A percentile compares a stretch with the other conserved stretches of the same genome.
These are phyloP conservation scores for Eucalyptus marginata DNA, from an alignment of 345 rosid species.

Conservation along the genomic window DNA sequence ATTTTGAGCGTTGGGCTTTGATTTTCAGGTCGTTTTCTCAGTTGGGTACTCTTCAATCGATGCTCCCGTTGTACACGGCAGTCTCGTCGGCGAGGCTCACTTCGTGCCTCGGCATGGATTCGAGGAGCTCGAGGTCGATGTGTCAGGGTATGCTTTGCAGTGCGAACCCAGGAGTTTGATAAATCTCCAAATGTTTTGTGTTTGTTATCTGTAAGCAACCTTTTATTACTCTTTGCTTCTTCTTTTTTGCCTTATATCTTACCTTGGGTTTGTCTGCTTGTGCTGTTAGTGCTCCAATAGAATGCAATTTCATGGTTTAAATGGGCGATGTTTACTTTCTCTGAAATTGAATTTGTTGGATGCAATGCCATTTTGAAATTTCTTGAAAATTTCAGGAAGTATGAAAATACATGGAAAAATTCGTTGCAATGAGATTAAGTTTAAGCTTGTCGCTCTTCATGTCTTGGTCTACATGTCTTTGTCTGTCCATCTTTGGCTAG, in stretches of 20 bases:
- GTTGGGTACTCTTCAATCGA: constrained; percentile 66
- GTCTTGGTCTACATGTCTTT: background rate
- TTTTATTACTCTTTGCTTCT: constrained; percentile 3
- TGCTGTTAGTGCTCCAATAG: background rate
- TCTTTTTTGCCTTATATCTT: background rate
- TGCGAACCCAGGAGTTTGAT: constrained; percentile 97
- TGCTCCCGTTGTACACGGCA: constrained; percentile 73
- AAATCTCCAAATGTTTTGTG: constrained; percentile 32
- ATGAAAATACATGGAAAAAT: background rate
- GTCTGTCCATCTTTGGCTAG: background rate
- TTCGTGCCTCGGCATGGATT: constrained; percentile 78
- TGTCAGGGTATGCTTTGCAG: constrained; percentile 99
- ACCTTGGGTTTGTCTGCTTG: background rate
- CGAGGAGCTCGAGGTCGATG: constrained; percentile 67
- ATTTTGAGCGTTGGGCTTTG: background rate
- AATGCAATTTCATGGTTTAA: background rate
- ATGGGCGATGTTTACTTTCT: background rate
- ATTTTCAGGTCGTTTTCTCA: constrained; percentile 49
- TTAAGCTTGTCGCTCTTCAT: background rate
- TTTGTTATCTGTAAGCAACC: constrained; percentile 62
- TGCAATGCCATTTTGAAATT: background rate
- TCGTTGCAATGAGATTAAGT: background rate
- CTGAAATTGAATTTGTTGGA: background rate
- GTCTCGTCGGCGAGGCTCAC: constrained; percentile 83
- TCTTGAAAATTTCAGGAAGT: background rate